phyloP scores from a whole-genome alignment of 2,329 filamentous ascomycete species.

The Claviceps spartinae region DNA sequence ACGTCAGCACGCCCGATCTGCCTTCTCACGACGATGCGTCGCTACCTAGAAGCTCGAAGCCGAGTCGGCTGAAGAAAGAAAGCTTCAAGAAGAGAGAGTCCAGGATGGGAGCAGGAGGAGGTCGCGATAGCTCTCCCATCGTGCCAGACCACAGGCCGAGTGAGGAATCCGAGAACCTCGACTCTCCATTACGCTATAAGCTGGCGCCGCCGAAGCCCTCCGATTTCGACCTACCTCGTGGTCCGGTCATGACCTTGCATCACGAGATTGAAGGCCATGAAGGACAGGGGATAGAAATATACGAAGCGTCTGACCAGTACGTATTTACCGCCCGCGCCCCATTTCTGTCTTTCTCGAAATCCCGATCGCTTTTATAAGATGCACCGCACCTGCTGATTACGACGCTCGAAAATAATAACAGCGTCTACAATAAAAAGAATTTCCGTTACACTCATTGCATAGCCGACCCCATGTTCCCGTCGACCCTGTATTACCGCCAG shows the following conservation, averaged over 20 bases:
- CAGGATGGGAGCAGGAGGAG: slow-evolving; percentile 32
- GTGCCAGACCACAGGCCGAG: slow-evolving; percentile 41
- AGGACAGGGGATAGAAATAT: slow-evolving; percentile 41
- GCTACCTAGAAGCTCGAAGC: slow-evolving; percentile 21
- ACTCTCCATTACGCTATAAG: slow-evolving; percentile 46
- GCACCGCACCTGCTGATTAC: no score
- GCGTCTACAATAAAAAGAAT: slow-evolving; percentile 52
- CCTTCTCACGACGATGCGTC: slow-evolving; percentile 32
- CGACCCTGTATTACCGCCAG: slow-evolving; percentile 77
- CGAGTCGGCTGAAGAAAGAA: slow-evolving; percentile 47
- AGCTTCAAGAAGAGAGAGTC: slow-evolving; percentile 55
- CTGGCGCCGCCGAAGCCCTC: slow-evolving; percentile 47
- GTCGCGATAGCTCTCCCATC: slow-evolving; percentile 36
- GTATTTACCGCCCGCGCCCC: slow-evolving; percentile 11
- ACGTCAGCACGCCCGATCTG: slow-evolving; percentile 31
- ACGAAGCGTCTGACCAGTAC: slow-evolving; percentile 52
- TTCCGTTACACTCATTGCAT: slow-evolving; percentile 88
- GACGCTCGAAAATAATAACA: slow-evolving; percentile 17
- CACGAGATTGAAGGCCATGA: slow-evolving; percentile 37
- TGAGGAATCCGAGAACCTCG: slow-evolving; percentile 26
- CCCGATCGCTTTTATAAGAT: no score
- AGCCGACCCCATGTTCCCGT: slow-evolving; percentile 74
- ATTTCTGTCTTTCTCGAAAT: no score
- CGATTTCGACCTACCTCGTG: slow-evolving; percentile 47
- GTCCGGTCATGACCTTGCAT: slow-evolving; percentile 42